phyloP scores from a whole-genome alignment of 495 filamentous ascomycete species.

The Beverwykella pulmonaria region DNA sequence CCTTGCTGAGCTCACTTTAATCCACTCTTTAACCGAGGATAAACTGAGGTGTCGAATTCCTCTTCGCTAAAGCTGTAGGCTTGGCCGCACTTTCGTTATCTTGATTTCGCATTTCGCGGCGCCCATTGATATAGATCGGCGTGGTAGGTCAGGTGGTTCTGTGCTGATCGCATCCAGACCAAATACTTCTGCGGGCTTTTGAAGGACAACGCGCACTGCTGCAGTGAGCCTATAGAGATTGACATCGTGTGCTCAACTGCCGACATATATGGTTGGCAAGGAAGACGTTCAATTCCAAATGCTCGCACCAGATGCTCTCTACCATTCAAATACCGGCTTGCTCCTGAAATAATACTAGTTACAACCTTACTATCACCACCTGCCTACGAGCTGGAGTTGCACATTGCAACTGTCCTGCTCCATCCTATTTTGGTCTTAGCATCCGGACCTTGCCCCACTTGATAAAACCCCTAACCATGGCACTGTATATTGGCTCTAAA shows the following conservation, averaged over 20 bases:
- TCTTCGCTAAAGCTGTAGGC: not conserved
- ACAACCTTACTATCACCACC: no score
- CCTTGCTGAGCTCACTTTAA: no score
- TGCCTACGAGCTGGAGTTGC: no score
- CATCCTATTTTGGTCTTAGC: not conserved
- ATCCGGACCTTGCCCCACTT: not conserved
- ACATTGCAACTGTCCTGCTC: not conserved
- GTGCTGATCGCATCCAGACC: not conserved
- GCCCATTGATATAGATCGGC: not conserved
- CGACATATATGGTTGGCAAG: no score
- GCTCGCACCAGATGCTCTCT: no score
- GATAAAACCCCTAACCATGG: not conserved
- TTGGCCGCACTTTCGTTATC: not conserved
- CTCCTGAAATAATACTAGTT: no score
- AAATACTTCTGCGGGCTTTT: not conserved
- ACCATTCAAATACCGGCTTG: no score
- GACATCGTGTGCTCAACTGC: no score
- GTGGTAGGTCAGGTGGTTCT: not conserved
- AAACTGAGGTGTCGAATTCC: not conserved
- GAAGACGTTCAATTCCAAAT: not conserved
- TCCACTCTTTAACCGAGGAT: no score
- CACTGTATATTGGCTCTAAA: not conserved
- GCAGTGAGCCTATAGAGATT: no score
- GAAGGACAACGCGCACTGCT: not conserved
- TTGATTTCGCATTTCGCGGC: not conserved